Evolutionary conservation across 2,329 filamentous ascomycete genomes (phyloP).

Genomic region (Botrytis hyacinthi): DNA sequence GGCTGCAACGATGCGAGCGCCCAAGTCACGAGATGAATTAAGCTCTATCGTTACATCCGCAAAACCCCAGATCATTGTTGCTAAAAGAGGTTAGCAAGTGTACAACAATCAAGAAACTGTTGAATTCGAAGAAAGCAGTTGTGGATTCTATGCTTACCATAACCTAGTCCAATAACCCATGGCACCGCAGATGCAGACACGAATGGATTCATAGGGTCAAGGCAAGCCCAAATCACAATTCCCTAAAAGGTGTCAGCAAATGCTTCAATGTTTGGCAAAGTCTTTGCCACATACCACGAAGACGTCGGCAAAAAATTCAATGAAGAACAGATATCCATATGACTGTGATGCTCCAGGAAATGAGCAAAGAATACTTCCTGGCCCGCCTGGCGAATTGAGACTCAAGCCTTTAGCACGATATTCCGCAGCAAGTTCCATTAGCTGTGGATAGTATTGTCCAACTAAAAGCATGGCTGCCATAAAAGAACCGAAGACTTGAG

Average conservation of each 20-base stretch:
- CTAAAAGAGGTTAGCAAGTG: constrained; percentile 41
- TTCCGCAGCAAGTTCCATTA: constrained; percentile 43
- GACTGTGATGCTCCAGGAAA: constrained; percentile 51
- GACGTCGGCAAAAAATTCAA: constrained; percentile 57
- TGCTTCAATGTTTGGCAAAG: background rate
- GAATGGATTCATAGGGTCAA: constrained; percentile 60
- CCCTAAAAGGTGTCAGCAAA: constrained; percentile 29
- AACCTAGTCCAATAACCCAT: constrained; percentile 56
- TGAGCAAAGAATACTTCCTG: constrained; percentile 54
- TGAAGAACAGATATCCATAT: constrained; percentile 55
- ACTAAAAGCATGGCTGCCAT: constrained; percentile 54
- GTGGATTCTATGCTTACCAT: constrained; percentile 11
- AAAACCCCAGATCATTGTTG: constrained; percentile 50
- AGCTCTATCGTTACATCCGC: constrained; percentile 54
- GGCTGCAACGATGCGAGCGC: constrained; percentile 56
- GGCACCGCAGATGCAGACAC: constrained; percentile 47
- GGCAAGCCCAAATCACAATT: constrained; percentile 55
- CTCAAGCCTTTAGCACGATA: constrained; percentile 37
- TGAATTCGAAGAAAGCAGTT: background rate
- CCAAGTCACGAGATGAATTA: constrained; percentile 58
- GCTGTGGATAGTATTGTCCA: constrained; percentile 55
- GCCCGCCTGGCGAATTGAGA: constrained; percentile 47
- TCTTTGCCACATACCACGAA: constrained; percentile 44
- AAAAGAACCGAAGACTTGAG: constrained; percentile 56
- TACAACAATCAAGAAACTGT: background rate